Evolutionary conservation across 2,329 filamentous ascomycete genomes (phyloP), one percentile per base, ranked within the genome.

Genomic region (Scortechinia acanthostroma): DNA sequence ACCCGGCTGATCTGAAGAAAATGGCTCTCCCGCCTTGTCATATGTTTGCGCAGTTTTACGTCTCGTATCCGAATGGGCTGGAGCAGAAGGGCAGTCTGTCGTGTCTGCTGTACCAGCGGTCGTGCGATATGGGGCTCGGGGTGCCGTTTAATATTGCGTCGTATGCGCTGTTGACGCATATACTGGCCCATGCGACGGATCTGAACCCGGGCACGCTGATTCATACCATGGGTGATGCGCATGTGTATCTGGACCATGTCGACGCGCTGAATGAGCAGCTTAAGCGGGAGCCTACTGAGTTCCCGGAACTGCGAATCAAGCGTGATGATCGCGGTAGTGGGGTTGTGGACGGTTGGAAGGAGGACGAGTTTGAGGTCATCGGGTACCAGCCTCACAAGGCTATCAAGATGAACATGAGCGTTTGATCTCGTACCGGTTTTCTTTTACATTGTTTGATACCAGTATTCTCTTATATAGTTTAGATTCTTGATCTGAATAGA

Each of bases 351-450:
- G 80, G 79, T 1, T 87, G 83, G 80, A 74, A 73, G 53, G 67
- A 74, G 14, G 80, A 83, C 47, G 83, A 88, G 50, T 83, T 88
- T 58, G 79, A 77, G 53, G 70, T 88, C 1, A 60, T 77, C 46
- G 82, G 77, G 1, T 88, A 88, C 59, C 73, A 82, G 43, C 83
- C 84, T 47, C 83, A 86, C 57, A 80, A 80, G 57, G 69, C 67
- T n/a, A 85, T 88, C 63, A 74, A 79, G 47, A 88, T 88, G 84
- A 86, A 87, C 63, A 88, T 88, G 84, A 83, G 77, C 62, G 83
- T 88, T 49, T 83, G 52, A 40, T 13, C 10, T 30, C n/a, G n/a
- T n/a, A 30, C 10, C n/a, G 10, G 10, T 30, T 30, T 30, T n/a
- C 25, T 10, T 30, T 30, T n/a, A n/a, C 10, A 30, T 10, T 10